These are phyloP conservation scores for Kodamaea lidongshanica DNA, from an alignment of 805 yeast species.

Conservation along the genomic window DNA sequence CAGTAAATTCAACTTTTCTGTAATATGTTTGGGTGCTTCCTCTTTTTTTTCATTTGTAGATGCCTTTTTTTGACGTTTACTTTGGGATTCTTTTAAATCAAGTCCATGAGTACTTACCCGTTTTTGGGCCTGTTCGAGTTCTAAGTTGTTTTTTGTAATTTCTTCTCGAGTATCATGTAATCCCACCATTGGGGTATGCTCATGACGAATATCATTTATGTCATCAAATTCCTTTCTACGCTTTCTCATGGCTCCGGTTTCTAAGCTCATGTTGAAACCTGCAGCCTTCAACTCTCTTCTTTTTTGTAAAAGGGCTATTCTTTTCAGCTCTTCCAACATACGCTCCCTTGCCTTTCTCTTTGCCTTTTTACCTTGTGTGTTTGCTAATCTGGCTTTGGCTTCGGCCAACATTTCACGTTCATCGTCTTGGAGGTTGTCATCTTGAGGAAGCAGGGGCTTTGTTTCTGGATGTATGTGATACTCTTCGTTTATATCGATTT, in stretches of 20 bases:
- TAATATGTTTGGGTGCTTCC: constrained; percentile 9
- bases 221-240: constrained; percentile 66
- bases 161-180: constrained; percentile 66
- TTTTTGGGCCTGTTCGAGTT: constrained; percentile 37
- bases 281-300: constrained; percentile 78
- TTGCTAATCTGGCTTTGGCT: constrained; percentile 85
- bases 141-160: constrained; percentile 30
- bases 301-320: constrained; percentile 71
- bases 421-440: constrained; percentile 74
- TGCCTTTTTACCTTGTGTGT: constrained; percentile 92
- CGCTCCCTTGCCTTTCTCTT: constrained; percentile 84
- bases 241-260: constrained; percentile 38
- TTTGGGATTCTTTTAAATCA: constrained; percentile 25
- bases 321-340: constrained; percentile 67
- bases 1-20: constrained; percentile 21
- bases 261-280: constrained; percentile 53
- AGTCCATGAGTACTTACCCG: constrained; percentile 43
- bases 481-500: constrained; percentile 40
- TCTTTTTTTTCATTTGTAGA: constrained; percentile 13
- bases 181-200: constrained; percentile 62
- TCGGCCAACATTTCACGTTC: constrained; percentile 92
- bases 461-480: constrained; percentile 62
- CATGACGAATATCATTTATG: constrained; percentile 77
- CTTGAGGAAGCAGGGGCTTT: constrained; percentile 64
- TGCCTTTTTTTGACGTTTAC: constrained; percentile 1